Evolutionary conservation across 1,139 yeast genomes (phyloP).

Genomic region (Scheffersomyces insectosa): DNA sequence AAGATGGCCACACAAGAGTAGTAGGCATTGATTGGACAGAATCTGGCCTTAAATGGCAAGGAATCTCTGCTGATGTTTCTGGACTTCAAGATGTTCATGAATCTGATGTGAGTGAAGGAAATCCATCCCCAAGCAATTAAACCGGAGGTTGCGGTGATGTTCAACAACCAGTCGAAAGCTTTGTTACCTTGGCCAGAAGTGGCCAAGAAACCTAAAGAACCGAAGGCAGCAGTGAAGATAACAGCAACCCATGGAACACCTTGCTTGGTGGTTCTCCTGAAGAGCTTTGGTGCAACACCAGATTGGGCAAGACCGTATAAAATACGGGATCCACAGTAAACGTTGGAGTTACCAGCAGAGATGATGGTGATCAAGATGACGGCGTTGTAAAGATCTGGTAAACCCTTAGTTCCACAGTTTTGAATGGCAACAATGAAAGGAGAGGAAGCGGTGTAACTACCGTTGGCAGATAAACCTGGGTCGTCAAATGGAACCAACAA

Average conservation of each 20-base stretch:
- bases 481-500: slow-evolving; percentile 79
- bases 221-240: slow-evolving; percentile 57
- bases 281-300: slow-evolving; percentile 60
- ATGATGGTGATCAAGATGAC: slow-evolving; percentile 67
- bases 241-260: slow-evolving; percentile 75
- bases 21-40: slow-evolving; percentile 66
- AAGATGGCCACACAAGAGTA: slow-evolving; percentile 53
- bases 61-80: slow-evolving; percentile 60
- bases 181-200: slow-evolving; percentile 56
- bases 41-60: slow-evolving; percentile 68
- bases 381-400: slow-evolving; percentile 76
- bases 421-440: slow-evolving; percentile 60
- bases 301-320: slow-evolving; percentile 65
- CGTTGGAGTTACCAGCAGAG: slow-evolving; percentile 81
- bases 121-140: slow-evolving; percentile 75
- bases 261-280: slow-evolving; percentile 49
- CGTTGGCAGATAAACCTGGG: slow-evolving; percentile 32
- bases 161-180: slow-evolving; percentile 83
- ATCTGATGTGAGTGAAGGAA: slow-evolving; percentile 63
- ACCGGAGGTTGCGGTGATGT: slow-evolving; percentile 78
- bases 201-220: slow-evolving; percentile 70
- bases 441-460: slow-evolving; percentile 42
- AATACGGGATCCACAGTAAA: slow-evolving; percentile 76
- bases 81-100: slow-evolving; percentile 58
- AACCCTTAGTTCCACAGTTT: slow-evolving; percentile 67